Base-by-base conservation (phyloP, 1,284 basidiomycete species). In the Papiliotrema terrestris region DNA sequence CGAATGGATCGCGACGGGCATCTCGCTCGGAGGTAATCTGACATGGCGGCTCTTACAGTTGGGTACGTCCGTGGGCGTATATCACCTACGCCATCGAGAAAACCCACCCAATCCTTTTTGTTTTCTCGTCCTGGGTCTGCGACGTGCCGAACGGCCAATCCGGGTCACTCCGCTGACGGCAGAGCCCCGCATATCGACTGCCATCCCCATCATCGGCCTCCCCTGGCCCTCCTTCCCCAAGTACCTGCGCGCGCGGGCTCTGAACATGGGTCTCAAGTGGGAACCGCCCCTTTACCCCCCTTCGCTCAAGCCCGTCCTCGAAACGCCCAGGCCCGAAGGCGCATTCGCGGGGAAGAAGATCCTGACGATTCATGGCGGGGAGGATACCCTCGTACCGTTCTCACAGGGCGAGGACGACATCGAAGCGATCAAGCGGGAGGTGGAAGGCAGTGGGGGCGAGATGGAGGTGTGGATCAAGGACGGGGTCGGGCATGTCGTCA, bases 171-270 rank as follows among this genome's bases (percentile, higher is more conserved):
- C 2, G 37, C 26, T 44, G 52, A 57, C 29, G 2, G 37, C n/a
- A 86, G 89, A 92, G 58, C 81, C 86, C 9, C 80, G 87, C 23
- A 77, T 93, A 54, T 80, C 72, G 39, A 78, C 89, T 47, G 89
- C 85, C 1, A 84, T 92, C 26, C 86, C 89, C 4, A 79, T 83
- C 62, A 82, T 83, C 57, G 90, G 89, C 35, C 89, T 88, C 58
- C 89, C 91, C 0, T 86, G 91, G 75, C 89, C 84, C 64, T 69
- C 81, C 26, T 77, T 79, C 32, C 80, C 88, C 1, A 83, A 60
- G 8, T 70, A 68, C 56, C 65, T 91, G 61, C 73, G 78, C 14
- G 77, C 79, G 17, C 84, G 89, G 23, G 87, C 89, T 2, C 61
- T 72, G 15, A 43, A 52, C 25, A 55, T 71, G 63, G 56, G 75